Percentiles rank a stretch among this genome's conserved stretches.
Evolutionary conservation across 139 green algal species (phyloP).

Genomic region (Penium margaritaceum): DNA sequence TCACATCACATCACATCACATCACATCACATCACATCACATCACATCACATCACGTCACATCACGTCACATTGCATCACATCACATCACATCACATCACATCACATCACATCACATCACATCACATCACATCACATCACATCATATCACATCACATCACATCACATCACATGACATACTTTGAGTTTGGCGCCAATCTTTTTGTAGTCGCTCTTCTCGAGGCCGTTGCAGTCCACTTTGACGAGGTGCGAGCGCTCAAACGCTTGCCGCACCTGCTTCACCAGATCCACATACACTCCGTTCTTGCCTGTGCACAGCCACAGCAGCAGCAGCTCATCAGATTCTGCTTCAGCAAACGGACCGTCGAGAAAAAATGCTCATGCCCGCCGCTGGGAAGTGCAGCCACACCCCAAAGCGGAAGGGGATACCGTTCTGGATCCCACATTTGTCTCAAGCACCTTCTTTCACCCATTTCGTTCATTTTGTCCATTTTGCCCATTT

Average conservation of each 20-base stretch:
- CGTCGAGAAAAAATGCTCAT: too few relatives aligned
- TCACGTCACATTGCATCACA: neutral
- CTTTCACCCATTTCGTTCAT: too few relatives aligned
- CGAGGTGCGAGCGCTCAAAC: conserved; percentile 23
- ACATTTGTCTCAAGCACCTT: too few relatives aligned
- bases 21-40: too few relatives aligned
- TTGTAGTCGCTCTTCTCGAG: conserved; percentile 45
- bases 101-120: neutral
- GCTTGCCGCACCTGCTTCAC: conserved; percentile 16
- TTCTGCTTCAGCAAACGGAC: too few relatives aligned
- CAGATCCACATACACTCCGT: conserved; percentile 29
- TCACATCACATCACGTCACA: too few relatives aligned
- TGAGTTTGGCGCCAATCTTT: conserved; percentile 38
- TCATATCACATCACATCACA: neutral
- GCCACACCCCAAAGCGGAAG: too few relatives aligned
- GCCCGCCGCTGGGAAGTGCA: too few relatives aligned
- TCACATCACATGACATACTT: neutral
- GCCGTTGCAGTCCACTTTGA: conserved; percentile 31
- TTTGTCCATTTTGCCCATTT: too few relatives aligned
- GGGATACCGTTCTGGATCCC: too few relatives aligned
- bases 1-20: too few relatives aligned
- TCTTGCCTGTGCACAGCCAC: conserved; percentile 39
- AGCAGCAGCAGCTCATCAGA: too few relatives aligned
- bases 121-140: neutral
- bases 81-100: neutral